Conservation (phyloP, 2,329 filamentous ascomycete genomes). For the Colletotrichum spinosum region DNA sequence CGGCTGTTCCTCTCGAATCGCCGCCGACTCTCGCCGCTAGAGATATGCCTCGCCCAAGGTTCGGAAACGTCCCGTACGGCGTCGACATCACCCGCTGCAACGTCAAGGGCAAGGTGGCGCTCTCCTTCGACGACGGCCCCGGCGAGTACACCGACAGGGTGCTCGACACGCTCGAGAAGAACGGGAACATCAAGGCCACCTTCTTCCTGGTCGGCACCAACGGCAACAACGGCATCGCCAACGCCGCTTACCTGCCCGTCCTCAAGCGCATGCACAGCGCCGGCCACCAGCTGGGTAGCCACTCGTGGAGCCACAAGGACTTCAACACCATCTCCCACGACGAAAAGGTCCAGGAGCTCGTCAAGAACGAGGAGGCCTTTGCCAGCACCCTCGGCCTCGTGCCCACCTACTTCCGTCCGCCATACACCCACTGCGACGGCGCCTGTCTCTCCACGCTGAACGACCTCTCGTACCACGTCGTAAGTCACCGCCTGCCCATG, state of each 20-base stretch:
- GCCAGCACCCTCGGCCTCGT: constrained; percentile 55
- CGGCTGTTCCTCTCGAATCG: constrained; percentile 26
- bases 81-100: constrained; percentile 49
- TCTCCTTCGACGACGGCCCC: constrained; percentile 54
- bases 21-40: constrained; percentile 17
- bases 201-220: constrained; percentile 52
- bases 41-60: constrained; percentile 41
- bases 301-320: constrained; percentile 61
- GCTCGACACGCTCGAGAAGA: constrained; percentile 49
- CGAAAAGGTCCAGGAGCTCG: constrained; percentile 52
- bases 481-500: constrained; percentile 33
- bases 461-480: constrained; percentile 49
- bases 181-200: constrained; percentile 48
- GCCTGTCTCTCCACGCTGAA: constrained; percentile 42
- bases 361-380: constrained; percentile 58
- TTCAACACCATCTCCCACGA: constrained; percentile 49
- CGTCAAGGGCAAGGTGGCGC: constrained; percentile 47
- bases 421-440: constrained; percentile 45
- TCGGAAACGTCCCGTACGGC: constrained; percentile 47
- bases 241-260: constrained; percentile 50
- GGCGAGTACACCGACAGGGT: constrained; percentile 48
- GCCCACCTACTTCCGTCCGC: constrained; percentile 61
- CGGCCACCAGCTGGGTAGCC: constrained; percentile 61
- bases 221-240: constrained; percentile 47
- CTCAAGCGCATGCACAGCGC: constrained; percentile 56